Base-by-base conservation (phyloP, 768 basidiomycete genomes). In the Megacollybia marginata region DNA sequence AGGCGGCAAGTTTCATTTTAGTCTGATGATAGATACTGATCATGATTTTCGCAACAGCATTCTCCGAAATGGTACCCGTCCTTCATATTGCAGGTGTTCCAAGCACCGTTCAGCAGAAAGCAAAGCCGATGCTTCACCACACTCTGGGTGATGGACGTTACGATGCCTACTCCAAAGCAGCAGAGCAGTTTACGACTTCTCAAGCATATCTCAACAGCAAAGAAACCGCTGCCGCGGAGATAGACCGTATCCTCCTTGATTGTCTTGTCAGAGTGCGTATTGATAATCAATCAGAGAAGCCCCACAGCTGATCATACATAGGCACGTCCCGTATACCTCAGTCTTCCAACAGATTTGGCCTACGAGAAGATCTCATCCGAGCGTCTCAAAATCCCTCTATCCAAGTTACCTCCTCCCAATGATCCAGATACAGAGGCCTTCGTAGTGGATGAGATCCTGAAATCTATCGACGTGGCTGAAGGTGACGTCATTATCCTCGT, bases 31-130 rank as follows among this genome's bases (percentile, higher is more conserved):
- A 40, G n/a, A 0, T 46, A 9, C n/a, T 47, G 16, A 52, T n/a
- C n/a, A n/a, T n/a, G n/a, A 47, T 48, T 7, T 28, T 15, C 31
- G 40, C 31, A 2, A 9, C 19, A 85, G 85, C 85, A 13, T 84
- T 84, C 61, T 83, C 91, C 40, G 92, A 96, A 65, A 87, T 90
- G 72, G 83, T 97, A 4, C 93, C 93, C 9, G 77, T 95, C 1
- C 71, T 97, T 11, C 93, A 95, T 58, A 76, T 97, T 47, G 93
- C 85, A 31, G 92, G 93, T 40, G 79, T 79, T 1, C 92, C 92
- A 1, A 84, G 78, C 57, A 89, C 85, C 4, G 56, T 66, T 11
- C 82, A 92, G 56, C 85, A 91, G 58, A 82, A 79, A 64, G 67
- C 68, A 20, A 79, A 78, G 46, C 84, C 88, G 4, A 69, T 92